Conservation (phyloP, 805 yeast genomes). For the Pachysolen tannophilus region DNA sequence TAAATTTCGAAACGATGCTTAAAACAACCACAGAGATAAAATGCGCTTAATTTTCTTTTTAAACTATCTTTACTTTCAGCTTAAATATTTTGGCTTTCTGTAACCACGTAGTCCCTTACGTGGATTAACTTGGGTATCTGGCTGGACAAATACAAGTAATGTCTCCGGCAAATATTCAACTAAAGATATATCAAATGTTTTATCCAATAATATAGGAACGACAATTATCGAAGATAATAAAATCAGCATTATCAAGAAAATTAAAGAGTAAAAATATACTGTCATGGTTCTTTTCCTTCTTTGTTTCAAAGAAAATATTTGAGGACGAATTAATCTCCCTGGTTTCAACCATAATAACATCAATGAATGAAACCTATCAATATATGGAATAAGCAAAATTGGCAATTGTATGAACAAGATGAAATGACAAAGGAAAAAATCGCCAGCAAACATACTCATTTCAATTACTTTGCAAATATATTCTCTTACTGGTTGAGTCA, state of each 20-base stretch:
- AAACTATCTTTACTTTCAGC: too few species aligned
- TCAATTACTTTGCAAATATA: constrained; percentile 56
- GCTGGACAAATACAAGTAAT: constrained; percentile 32
- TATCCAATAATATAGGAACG: constrained; percentile 29
- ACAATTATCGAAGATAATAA: constrained; percentile 26
- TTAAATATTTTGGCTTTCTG: constrained; percentile 14
- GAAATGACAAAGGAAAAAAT: constrained; percentile 51
- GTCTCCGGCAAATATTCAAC: constrained; percentile 31
- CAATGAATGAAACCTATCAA: constrained; percentile 60
- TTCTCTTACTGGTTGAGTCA: constrained; percentile 62
- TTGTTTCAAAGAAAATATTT: constrained; percentile 34
- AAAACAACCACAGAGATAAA: too few species aligned
- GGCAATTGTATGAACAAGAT: constrained; percentile 55
- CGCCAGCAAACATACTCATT: constrained; percentile 60
- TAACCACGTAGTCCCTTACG: constrained; percentile 30
- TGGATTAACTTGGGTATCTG: constrained; percentile 21
- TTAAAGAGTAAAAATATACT: constrained; percentile 24
- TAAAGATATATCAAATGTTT: constrained; percentile 29
- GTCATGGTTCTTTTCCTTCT: constrained; percentile 29
- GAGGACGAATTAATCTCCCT: constrained; percentile 38
- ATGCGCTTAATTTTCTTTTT: too few species aligned
- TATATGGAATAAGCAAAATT: constrained; percentile 50
- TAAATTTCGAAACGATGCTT: too few species aligned
- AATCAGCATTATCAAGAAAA: constrained; percentile 25
- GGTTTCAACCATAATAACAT: constrained; percentile 64